These are phyloP conservation scores for Ilex aquifolium DNA, from an alignment of 257 asterid species.

Conservation along the genomic window DNA sequence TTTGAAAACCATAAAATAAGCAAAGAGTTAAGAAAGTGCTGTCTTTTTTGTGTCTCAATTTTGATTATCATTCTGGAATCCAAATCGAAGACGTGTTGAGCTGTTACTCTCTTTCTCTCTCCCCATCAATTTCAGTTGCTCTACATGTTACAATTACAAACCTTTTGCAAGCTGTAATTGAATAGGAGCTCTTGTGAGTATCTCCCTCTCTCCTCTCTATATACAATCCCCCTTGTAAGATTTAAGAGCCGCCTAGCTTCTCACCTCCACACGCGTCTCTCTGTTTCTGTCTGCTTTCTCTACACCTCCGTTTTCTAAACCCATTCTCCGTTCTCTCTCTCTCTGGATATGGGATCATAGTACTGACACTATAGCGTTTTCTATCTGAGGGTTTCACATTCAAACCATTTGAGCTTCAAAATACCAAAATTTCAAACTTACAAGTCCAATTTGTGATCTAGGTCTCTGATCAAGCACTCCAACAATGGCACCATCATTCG, in stretches of 20 bases:
- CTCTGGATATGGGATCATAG: background rate
- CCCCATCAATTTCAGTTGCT: background rate
- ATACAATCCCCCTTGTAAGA: background rate
- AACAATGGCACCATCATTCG: conserved; percentile 13
- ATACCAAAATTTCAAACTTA: background rate
- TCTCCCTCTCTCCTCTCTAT: background rate
- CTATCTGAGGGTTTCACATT: background rate
- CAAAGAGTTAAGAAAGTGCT: background rate
- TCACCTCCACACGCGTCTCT: too few relatives aligned
- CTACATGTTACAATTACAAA: background rate
- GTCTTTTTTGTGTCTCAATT: background rate
- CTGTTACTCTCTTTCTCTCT: conserved; percentile 7
- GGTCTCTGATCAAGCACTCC: too few relatives aligned
- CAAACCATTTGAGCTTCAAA: background rate
- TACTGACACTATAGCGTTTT: background rate
- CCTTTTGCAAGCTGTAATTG: background rate
- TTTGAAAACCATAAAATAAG: too few relatives aligned
- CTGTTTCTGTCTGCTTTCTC: too few relatives aligned
- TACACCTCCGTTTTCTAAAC: too few relatives aligned
- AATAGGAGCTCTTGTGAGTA: background rate
- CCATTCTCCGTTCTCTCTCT: conserved; percentile 3
- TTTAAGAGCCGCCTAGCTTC: conserved; percentile 8
- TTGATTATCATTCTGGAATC: conserved; percentile 9
- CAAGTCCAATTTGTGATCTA: background rate
- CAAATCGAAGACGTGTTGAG: conserved; percentile 2